These are phyloP conservation scores for Metarhizium rileyi DNA, from an alignment of 2,329 filamentous ascomycete genomes.

Conservation along the genomic window DNA sequence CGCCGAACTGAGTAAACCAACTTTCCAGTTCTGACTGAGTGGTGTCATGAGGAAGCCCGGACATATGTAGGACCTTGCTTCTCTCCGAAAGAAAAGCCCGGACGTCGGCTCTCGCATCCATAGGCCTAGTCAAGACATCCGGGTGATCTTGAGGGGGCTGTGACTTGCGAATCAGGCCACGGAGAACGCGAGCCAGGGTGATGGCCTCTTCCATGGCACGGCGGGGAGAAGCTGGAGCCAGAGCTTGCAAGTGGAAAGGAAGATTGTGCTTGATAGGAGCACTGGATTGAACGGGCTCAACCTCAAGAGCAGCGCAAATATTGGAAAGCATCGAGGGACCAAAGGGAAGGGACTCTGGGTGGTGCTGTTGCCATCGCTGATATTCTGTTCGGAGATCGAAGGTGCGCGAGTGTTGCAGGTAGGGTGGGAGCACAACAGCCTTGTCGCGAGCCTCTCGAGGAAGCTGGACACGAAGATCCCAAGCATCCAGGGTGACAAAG, in stretches of 20 bases:
- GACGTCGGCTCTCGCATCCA: slow-evolving; percentile 95
- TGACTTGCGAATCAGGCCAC: slow-evolving; percentile 90
- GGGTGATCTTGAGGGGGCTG: slow-evolving; percentile 89
- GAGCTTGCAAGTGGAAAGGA: slow-evolving; percentile 91
- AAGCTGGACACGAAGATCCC: slow-evolving; percentile 96
- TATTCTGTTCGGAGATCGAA: slow-evolving; percentile 97
- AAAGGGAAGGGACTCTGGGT: slow-evolving; percentile 94
- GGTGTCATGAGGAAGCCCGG: slow-evolving; percentile 91
- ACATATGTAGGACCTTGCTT: slow-evolving; percentile 97
- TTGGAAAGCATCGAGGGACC: slow-evolving; percentile 92
- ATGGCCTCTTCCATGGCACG: slow-evolving; percentile 97
- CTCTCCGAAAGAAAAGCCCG: slow-evolving; percentile 91
- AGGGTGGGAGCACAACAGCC: slow-evolving; percentile 89
- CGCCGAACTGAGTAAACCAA: slow-evolving; percentile 99
- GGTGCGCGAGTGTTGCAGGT: slow-evolving; percentile 93
- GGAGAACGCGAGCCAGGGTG: slow-evolving; percentile 83
- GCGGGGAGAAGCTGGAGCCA: slow-evolving; percentile 89
- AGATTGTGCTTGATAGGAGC: slow-evolving; percentile 98
- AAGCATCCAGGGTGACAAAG: slow-evolving; percentile 95
- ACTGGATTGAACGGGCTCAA: slow-evolving; percentile 94
- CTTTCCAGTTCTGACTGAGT: slow-evolving; percentile 98
- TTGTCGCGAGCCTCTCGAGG: slow-evolving; percentile 97
- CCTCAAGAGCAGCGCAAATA: slow-evolving; percentile 95
- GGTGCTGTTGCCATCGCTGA: slow-evolving; percentile 96
- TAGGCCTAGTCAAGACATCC: slow-evolving; percentile 86